Percentiles rank a stretch among this genome's conserved stretches.
Conservation (phyloP, 2,329 filamentous ascomycete species). For the Sclerotiophoma versabilis region DNA sequence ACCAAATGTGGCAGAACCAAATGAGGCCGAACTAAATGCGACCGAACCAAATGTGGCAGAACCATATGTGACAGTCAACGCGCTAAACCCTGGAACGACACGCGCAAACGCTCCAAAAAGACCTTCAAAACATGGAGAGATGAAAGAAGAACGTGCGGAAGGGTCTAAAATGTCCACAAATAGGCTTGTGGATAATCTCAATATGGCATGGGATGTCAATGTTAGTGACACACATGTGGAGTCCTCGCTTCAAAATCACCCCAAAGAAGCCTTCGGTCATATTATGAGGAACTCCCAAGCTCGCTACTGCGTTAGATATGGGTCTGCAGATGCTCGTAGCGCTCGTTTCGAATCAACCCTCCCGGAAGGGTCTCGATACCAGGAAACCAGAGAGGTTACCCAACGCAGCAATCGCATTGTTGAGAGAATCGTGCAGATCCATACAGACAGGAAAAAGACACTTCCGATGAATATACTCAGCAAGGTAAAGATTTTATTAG, state of each 20-base stretch:
- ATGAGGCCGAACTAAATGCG: too few species aligned
- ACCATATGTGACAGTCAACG: background rate
- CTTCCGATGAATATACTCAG: slow-evolving; percentile 15
- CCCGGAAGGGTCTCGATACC: slow-evolving; percentile 5
- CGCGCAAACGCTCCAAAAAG: background rate
- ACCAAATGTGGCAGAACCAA: background rate
- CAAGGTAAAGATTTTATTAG: slow-evolving; percentile 9
- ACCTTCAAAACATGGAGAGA: background rate
- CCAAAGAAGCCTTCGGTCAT: background rate
- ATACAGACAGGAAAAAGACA: slow-evolving; percentile 5
- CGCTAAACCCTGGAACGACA: background rate
- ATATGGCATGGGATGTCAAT: background rate
- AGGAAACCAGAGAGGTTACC: slow-evolving; percentile 15
- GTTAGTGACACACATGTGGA: background rate
- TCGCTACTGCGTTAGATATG: slow-evolving; percentile 9
- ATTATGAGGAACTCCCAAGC: slow-evolving; percentile 4
- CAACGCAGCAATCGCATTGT: slow-evolving; percentile 17
- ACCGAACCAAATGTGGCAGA: background rate
- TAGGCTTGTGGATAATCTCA: background rate
- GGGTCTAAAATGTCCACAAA: background rate
- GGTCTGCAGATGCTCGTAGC: slow-evolving; percentile 9
- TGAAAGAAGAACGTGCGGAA: background rate
- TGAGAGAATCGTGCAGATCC: slow-evolving; percentile 12
- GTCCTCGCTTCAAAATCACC: background rate
- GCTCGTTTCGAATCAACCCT: slow-evolving; percentile 19